Base-by-base conservation (phyloP, 2,329 filamentous ascomycete species). In the Cytospora paraplurivora region DNA sequence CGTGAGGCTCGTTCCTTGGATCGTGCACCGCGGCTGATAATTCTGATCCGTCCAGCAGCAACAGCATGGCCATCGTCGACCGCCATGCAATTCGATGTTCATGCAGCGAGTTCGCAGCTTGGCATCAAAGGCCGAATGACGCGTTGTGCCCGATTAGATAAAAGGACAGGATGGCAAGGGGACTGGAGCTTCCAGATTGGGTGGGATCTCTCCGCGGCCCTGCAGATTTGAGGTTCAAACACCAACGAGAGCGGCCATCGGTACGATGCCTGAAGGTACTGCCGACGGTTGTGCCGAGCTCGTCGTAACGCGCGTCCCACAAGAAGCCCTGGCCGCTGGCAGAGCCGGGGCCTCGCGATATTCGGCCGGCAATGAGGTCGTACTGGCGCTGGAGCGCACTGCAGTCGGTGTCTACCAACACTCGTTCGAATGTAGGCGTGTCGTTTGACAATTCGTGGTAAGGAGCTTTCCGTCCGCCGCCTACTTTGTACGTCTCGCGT, bases 231-330 rank as follows among this genome's bases (percentile, higher is more conserved):
- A 44, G n/a, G 41, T 19, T 44, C 41, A 44, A 44, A n/a, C 17
- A 44, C 17, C 38, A 13, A 32, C 35, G 37, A 60, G 38, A 51
- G 38, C 19, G 51, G 49, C 50, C 37, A 41, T 34, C 38, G 27
- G 59, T 67, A 65, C 62, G 32, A 62, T 57, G 33, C 44, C 53
- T 50, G 13, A 27, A 62, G 62, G 62, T 67, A 67, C 56, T 62
- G 65, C 65, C 65, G 65, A 67, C 59, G 51, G 58, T 67, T 65
- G 50, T 65, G 65, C 65, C 65, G 65, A 67, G 56, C 52, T 52
- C 56, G 50, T 64, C 49, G 56, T 34, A 62, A 66, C 61, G 64
- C 64, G 64, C 64, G 64, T 56, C 64, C 47, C 57, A 41, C 64
- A 63, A 41, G 55, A 49, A 61, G 52, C 61, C 64, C 61, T 61